A percentile compares a stretch with the other conserved stretches of the same genome.
Evolutionary conservation across 345 rosid genomes (phyloP).

Genomic region (Aquilaria sinensis): DNA sequence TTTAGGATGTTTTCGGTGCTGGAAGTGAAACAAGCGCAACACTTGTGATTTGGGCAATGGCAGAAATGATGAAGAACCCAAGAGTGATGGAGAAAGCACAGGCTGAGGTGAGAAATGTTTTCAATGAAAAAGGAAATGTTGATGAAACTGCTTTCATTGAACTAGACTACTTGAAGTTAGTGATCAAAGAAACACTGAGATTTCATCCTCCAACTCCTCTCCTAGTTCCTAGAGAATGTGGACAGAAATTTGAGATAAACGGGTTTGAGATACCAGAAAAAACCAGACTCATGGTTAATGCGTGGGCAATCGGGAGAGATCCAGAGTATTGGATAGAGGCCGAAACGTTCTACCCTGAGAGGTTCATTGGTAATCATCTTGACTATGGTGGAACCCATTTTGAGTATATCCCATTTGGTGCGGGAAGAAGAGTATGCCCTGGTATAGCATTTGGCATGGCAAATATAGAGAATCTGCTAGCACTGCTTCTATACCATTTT

Average conservation of each 20-base stretch:
- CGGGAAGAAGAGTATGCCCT: constrained; percentile 1
- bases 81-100: neutral
- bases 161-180: neutral
- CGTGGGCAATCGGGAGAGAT: neutral
- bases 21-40: neutral
- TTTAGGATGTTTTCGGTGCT: neutral
- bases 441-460: neutral
- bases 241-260: neutral
- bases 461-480: too few species aligned
- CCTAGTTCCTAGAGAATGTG: neutral
- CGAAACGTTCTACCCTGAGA: constrained; percentile 22
- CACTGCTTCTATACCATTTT: too few species aligned
- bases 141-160: neutral
- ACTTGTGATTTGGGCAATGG: neutral
- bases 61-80: constrained; percentile 1
- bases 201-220: constrained; percentile 1
- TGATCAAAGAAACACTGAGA: neutral
- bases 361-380: neutral
- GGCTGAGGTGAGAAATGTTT: neutral
- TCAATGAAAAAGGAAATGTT: neutral
- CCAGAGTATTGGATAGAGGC: constrained; percentile 7
- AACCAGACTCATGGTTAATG: neutral
- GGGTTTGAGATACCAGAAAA: neutral
- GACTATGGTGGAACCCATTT: neutral
- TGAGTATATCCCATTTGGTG: constrained; percentile 1